phyloP scores from a whole-genome alignment of 2,329 filamentous ascomycete genomes.

The Aspergillaceae sp. region DNA sequence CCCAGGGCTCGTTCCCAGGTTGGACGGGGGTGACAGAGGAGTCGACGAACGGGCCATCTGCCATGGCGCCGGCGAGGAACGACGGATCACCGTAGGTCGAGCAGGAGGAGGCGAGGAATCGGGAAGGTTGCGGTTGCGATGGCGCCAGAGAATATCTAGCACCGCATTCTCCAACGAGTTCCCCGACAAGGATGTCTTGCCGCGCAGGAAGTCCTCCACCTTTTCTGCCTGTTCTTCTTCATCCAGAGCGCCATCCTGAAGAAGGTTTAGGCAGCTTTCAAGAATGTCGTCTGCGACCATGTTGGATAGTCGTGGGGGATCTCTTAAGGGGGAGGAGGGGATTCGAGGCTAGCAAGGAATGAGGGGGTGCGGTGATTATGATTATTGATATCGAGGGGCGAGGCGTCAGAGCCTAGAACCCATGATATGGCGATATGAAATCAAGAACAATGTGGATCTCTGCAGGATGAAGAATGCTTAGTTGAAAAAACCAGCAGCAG shows the following conservation, averaged over 20 bases:
- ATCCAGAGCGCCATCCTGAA: slow-evolving; percentile 72
- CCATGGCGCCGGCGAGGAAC: slow-evolving; percentile 90
- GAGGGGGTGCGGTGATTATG: slow-evolving; percentile 8
- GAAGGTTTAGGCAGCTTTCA: slow-evolving; percentile 79
- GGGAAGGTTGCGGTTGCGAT: slow-evolving; percentile 33
- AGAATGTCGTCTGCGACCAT: slow-evolving; percentile 94
- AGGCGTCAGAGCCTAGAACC: slow-evolving; percentile 5
- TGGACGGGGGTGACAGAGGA: slow-evolving; percentile 72
- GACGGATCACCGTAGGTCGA: slow-evolving; percentile 80
- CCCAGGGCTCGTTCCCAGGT: slow-evolving; percentile 67
- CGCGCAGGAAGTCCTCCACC: slow-evolving; percentile 75
- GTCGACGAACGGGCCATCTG: slow-evolving; percentile 66
- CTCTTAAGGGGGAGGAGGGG: slow-evolving; percentile 2
- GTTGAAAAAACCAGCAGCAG: neutral
- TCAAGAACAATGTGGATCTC: neutral
- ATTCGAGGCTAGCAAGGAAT: slow-evolving; percentile 3
- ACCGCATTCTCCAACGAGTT: slow-evolving; percentile 79
- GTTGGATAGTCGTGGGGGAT: slow-evolving; percentile 20
- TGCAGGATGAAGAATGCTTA: neutral
- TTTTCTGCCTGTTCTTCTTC: slow-evolving; percentile 94
- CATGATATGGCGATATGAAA: slow-evolving; percentile 7
- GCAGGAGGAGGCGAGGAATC: slow-evolving; percentile 75
- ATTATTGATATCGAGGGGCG: slow-evolving; percentile 1
- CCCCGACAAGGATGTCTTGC: slow-evolving; percentile 66
- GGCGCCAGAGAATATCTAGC: slow-evolving; percentile 74